Evolutionary conservation across 1,139 yeast genomes (phyloP).

Genomic region (Debaryomyces fabryi): DNA sequence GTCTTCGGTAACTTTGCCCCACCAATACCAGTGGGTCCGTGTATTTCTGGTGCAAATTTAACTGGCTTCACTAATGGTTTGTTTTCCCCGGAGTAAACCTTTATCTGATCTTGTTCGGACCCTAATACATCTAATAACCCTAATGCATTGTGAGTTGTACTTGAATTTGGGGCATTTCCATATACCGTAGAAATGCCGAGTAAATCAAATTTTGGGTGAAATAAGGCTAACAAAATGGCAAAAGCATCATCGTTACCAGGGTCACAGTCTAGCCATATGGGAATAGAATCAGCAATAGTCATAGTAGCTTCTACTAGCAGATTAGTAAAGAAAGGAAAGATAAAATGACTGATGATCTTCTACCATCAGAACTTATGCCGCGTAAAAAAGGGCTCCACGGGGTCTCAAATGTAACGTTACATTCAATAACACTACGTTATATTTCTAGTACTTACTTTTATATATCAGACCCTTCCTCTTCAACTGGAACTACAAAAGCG

Average conservation of each 20-base stretch:
- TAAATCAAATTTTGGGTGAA: slow-evolving; percentile 59
- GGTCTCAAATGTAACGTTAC: slow-evolving; percentile 10
- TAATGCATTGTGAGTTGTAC: slow-evolving; percentile 72
- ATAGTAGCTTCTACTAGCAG: slow-evolving; percentile 10
- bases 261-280: slow-evolving; percentile 90
- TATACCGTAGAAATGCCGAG: slow-evolving; percentile 81
- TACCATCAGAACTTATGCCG: not conserved
- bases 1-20: slow-evolving; percentile 63
- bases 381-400: not conserved
- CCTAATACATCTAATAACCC: slow-evolving; percentile 64
- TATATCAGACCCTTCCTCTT: slow-evolving; percentile 37
- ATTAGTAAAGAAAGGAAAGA: not conserved
- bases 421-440: not conserved
- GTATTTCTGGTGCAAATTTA: slow-evolving; percentile 62
- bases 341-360: not conserved
- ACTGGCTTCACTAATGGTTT: slow-evolving; percentile 56
- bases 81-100: slow-evolving; percentile 68
- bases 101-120: slow-evolving; percentile 43
- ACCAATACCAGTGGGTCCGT: slow-evolving; percentile 76
- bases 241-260: slow-evolving; percentile 92
- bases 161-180: slow-evolving; percentile 72
- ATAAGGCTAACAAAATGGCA: slow-evolving; percentile 67
- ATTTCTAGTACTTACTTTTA: slow-evolving; percentile 10
- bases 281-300: slow-evolving; percentile 37
- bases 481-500: slow-evolving; percentile 74